These are phyloP conservation scores for Silene conica DNA, from an alignment of 148 eudicot species.

Conservation along the genomic window DNA sequence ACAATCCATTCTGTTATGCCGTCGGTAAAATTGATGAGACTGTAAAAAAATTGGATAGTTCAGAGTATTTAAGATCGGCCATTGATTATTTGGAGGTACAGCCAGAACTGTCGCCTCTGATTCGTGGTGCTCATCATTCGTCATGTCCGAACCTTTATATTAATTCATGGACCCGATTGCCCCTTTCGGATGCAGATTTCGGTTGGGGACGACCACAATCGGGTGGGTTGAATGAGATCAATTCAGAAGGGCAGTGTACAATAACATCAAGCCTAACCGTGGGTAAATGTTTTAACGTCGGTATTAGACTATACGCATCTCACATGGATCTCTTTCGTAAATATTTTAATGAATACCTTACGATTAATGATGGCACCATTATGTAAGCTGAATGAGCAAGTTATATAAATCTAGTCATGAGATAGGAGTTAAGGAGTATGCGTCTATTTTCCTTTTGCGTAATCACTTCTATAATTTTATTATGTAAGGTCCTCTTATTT, in stretches of 20 bases:
- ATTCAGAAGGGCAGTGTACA: background rate
- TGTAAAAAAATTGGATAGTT: background rate
- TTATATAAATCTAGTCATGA: no score
- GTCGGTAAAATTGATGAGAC: slow-evolving; percentile 1
- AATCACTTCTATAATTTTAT: no score
- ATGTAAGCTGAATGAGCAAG: no score
- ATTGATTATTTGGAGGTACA: slow-evolving; percentile 6
- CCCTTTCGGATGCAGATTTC: background rate
- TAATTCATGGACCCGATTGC: background rate
- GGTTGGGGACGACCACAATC: background rate
- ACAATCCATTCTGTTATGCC: slow-evolving; percentile 7
- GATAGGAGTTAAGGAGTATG: no score
- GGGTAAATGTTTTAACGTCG: no score
- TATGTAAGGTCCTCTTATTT: no score
- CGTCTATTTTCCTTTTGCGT: no score
- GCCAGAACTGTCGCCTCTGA: background rate
- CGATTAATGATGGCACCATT: no score
- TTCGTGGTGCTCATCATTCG: background rate
- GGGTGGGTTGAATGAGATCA: background rate
- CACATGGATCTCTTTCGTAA: no score
- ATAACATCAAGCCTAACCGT: no score
- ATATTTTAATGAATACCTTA: no score
- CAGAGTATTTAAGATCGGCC: slow-evolving; percentile 5
- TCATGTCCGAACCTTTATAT: background rate
- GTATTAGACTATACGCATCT: no score